Percentiles rank a stretch among this genome's conserved stretches.
Conservation (phyloP, 108 stramenopile species). For the Chaetoceros muelleri region DNA sequence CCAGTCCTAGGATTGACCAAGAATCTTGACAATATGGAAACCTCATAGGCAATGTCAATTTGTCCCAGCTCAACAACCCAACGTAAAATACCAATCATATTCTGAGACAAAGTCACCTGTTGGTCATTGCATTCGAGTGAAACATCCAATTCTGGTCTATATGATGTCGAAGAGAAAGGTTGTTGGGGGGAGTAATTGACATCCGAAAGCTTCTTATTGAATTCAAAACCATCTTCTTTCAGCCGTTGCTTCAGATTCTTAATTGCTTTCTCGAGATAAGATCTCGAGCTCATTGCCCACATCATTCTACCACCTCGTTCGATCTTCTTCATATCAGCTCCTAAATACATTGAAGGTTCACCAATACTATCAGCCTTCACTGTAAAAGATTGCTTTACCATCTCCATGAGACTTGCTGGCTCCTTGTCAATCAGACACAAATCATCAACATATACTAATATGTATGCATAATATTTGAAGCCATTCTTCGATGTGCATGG, state of each 20-base stretch:
- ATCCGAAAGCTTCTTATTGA: slow-evolving; percentile 1
- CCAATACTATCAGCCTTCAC: slow-evolving; percentile 30
- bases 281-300: slow-evolving; percentile 29
- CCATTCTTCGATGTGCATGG: too few species aligned
- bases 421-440: too few species aligned
- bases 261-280: slow-evolving; percentile 28
- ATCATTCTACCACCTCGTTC: slow-evolving; percentile 18
- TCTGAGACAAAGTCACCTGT: slow-evolving; percentile 23
- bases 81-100: slow-evolving; percentile 24
- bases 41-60: too few species aligned
- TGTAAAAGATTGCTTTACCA: slow-evolving; percentile 23
- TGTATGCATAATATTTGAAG: too few species aligned
- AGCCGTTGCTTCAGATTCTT: slow-evolving; percentile 18
- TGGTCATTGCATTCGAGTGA: slow-evolving; percentile 7
- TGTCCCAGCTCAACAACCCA: too few species aligned
- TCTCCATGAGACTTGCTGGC: too few species aligned
- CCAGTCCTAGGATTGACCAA: too few species aligned
- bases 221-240: background rate
- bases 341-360: slow-evolving; percentile 27
- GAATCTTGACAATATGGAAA: too few species aligned
- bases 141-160: slow-evolving; percentile 20
- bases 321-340: slow-evolving; percentile 21
- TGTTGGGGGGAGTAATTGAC: too few species aligned
- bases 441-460: too few species aligned
- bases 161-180: slow-evolving; percentile 6